Evolutionary conservation across 345 rosid genomes (phyloP), one percentile per base, ranked within the genome.

Genomic region (Euphorbia peplus): DNA sequence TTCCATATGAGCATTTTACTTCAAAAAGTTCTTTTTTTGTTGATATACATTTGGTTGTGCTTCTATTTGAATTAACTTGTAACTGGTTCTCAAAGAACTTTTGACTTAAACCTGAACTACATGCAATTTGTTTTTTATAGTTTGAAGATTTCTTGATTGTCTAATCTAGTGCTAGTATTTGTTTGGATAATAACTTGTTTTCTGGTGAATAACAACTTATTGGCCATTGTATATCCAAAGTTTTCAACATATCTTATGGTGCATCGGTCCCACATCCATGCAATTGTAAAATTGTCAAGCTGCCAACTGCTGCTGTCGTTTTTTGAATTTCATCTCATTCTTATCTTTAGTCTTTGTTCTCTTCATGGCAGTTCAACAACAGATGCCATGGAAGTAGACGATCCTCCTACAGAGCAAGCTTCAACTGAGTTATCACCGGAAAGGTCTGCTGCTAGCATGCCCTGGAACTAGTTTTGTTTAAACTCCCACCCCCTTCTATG

Each of bases 381-480:
- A 52, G 88, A 83, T 41, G 82, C 95, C 70, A 95, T 95, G 99
- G 98, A 91, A 22, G 86, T 88, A 51, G 99, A 95, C 59, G 93
- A 84, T 32, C 68, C 80, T 76, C 85, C 93, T 6, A 67, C 77
- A 4, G 87, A 68, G 56, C 85, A 83, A 67, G 73, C 82, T 50
- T 76, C 76, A 66, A 69, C 83, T 6, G 75, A 69, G 25, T 68
- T 86, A 55, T 75, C 93, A 63, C 77, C 80, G 53, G 90, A 89
- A 77, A 88, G 98, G 96, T 89, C 21, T 30, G 60, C 39, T 61
- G 35, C 46, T 44, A 18, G 52, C 64, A 67, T 48, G 22, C 12
- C 30, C 29, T 57, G 55, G 59, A 50, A 18, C 13, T 46, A 21
- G 29, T 48, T 18, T 50, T 15, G 39, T 48, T 70, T 48, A 32